Base-by-base conservation (phyloP, 2,329 filamentous ascomycete genomes). In the Elsinoe batatas region DNA sequence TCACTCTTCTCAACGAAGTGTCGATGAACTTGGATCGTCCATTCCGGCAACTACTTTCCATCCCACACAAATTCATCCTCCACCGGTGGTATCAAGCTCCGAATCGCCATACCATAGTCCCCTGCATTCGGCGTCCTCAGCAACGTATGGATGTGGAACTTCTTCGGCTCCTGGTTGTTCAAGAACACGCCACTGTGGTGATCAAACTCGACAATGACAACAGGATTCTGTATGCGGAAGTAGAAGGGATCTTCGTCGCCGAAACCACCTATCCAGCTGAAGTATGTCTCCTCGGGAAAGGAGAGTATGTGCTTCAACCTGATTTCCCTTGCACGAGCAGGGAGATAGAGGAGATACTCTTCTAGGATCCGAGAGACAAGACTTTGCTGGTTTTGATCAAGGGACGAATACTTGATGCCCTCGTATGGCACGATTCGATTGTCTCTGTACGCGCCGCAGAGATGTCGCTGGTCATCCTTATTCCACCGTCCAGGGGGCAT, bases 101-200 rank as follows among this genome's bases (percentile, higher is more conserved):
- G 42, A 60, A 80, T 64, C 8, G 76, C 78, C 61, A 75, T 78
- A 0, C 87, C 87, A 65, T 91, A 91, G 65, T 91, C 87, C 0
- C 87, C 87, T 0, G 72, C 81, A 67, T 91, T 91, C 0, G 87
- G 87, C 32, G 80, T 83, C 35, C 87, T 70, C 59, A 88, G 69
- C 53, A 88, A 70, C 0, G 87, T 91, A 66, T 91, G 87, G 18
- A 88, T 86, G 62, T 91, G 87, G 62, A 88, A 91, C 68, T 86
- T 87, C 32, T 82, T 82, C 0, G 87, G 87, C 68, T 87, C 79
- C 50, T 75, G 74, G 64, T 91, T 91, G 1, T 77, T 82, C 63
- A 91, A 68, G 62, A 90, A 91, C 0, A 91, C 87, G 0, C 87
- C 86, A 0, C 82, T 87, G 67, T 91, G 87, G 64, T 89, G 85